Base-by-base conservation (phyloP, 2,329 filamentous ascomycete species). In the Tolypocladium sp. region DNA sequence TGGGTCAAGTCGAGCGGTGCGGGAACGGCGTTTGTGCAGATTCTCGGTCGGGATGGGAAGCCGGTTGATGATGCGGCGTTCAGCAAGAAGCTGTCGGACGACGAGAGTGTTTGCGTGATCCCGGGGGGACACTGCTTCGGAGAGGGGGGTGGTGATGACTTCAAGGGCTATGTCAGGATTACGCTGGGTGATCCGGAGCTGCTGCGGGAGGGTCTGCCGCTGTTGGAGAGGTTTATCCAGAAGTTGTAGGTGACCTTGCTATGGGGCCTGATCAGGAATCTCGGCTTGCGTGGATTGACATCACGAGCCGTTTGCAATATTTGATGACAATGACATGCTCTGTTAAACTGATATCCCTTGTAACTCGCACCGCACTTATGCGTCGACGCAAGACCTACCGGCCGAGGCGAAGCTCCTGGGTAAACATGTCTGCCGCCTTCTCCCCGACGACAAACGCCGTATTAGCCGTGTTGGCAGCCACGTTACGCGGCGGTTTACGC, bases 21-120 rank as follows among this genome's bases (percentile, higher is more conserved):
- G 8, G 57, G 57, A 17, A 58, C 57, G 27, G 57, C 57, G 20
- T 58, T 58, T 33, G 49, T 58, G 40, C 44, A 58, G 51, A 35
- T 58, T 9, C 38, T 58, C 4, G 38, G 41, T 6, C 49, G 37
- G 20, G 49, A 58, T 9, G 57, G 57, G 37, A 44, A 9, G 27
- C 46, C 57, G 13, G 57, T 58, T 35, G 57, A 58, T 13, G 57
- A 58, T 38, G 51, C 42, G 4, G 57, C n/a, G 2, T 58, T 58
- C n/a, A 44, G 57, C 51, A 49, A 30, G 35, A 59, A 13, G 53
- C 54, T 42, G 42, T 41, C 25, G 12, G 40, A 49, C 6, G 25
- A 49, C n/a, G 42, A 49, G 42, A 17, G 56, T 20, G 33, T 57
- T n/a, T 51, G 38, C n/a, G 27, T 57, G 13, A 13, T 57, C 25